Conservation (phyloP, 768 basidiomycete species). For the Fistulinella prunicolor region DNA sequence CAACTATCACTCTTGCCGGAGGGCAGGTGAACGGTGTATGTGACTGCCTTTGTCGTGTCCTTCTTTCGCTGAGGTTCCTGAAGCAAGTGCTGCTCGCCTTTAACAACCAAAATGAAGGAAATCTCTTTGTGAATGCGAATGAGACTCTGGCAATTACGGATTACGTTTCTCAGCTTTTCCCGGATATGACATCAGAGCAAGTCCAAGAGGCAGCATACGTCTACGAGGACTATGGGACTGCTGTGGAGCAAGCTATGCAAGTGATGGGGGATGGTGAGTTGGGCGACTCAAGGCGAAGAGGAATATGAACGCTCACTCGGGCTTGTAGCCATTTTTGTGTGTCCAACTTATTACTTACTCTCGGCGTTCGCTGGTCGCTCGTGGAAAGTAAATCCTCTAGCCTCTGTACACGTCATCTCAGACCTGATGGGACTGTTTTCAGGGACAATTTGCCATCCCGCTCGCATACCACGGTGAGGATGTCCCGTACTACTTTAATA, state of each 20-base stretch:
- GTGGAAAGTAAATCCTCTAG: constrained; percentile 31
- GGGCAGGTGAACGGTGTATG: constrained; percentile 44
- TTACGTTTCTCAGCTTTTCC: constrained; percentile 39
- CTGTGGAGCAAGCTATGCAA: constrained; percentile 32
- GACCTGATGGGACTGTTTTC: background rate
- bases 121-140: constrained; percentile 22
- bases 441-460: constrained; percentile 33
- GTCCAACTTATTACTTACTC: constrained; percentile 34
- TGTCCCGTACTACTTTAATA: constrained; percentile 40
- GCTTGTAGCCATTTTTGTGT: constrained; percentile 33
- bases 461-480: constrained; percentile 34
- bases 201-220: constrained; percentile 21
- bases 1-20: constrained; percentile 35
- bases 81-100: constrained; percentile 25
- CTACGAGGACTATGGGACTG: constrained; percentile 33
- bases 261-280: constrained; percentile 42
- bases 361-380: constrained; percentile 27
- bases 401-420: constrained; percentile 14
- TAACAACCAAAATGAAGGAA: constrained; percentile 34
- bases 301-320: background rate
- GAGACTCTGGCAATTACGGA: constrained; percentile 19
- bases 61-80: constrained; percentile 1
- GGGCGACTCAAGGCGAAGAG: background rate
- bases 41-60: background rate
- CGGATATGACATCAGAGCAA: constrained; percentile 30